Percentiles rank a stretch among this genome's conserved stretches.
Evolutionary conservation across 1,284 basidiomycete species (phyloP).

Genomic region (Ceratobasidium sp.): DNA sequence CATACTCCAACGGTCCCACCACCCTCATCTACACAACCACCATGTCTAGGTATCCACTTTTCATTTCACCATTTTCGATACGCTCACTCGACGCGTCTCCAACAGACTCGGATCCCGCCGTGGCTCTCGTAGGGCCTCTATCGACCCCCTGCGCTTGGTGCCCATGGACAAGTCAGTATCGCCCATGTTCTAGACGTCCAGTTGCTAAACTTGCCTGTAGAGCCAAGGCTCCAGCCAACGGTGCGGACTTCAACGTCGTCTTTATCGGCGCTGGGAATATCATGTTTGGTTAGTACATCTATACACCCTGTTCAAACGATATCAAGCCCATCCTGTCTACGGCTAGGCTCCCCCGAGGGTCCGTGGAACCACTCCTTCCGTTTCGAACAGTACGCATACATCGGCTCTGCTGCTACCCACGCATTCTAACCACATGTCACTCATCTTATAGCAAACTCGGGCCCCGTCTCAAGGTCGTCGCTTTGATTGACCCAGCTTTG

Average conservation of each 20-base stretch:
- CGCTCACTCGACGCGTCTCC: not conserved
- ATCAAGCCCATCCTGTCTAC: conserved; percentile 21
- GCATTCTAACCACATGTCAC: conserved; percentile 26
- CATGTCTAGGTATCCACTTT: conserved; percentile 20
- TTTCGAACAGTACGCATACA: conserved; percentile 76
- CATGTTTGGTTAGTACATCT: conserved; percentile 76
- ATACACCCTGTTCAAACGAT: too few species aligned
- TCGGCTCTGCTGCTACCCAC: not conserved
- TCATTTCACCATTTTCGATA: not conserved
- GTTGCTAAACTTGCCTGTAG: conserved; percentile 39
- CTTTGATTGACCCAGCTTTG: conserved; percentile 89
- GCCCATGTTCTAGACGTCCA: not conserved
- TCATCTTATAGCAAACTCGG: conserved; percentile 82
- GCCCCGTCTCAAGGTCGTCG: conserved; percentile 93
- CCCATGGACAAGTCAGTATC: conserved; percentile 73
- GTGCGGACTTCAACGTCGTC: conserved; percentile 84
- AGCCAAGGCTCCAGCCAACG: conserved; percentile 10
- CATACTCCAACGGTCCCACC: not conserved
- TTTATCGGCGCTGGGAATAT: conserved; percentile 94
- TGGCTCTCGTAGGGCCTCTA: conserved; percentile 67
- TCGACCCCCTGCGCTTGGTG: conserved; percentile 74
- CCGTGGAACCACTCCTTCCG: conserved; percentile 97
- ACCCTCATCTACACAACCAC: conserved; percentile 6
- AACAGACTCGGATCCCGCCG: conserved; percentile 27
- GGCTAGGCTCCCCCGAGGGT: conserved; percentile 78